Conservation (phyloP, 2,329 filamentous ascomycete species). For the Fusarium torreyae region DNA sequence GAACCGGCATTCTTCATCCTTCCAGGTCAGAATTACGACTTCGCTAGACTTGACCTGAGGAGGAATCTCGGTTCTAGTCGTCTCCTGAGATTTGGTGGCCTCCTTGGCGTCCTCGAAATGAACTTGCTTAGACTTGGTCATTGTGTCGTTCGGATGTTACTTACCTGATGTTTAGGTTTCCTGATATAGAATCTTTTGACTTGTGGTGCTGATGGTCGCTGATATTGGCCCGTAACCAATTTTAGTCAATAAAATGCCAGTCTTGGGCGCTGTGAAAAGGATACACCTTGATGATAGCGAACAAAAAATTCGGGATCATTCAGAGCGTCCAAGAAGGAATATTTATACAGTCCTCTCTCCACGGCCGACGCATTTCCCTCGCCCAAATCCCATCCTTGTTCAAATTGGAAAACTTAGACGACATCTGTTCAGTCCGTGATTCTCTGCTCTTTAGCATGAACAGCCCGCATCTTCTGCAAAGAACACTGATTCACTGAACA, state of each 20-base stretch:
- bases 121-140: background rate
- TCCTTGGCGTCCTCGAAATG: background rate
- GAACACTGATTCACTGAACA: background rate
- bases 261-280: background rate
- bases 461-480: background rate
- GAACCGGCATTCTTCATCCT: slow-evolving; percentile 1
- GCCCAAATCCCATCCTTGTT: background rate
- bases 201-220: background rate
- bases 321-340: background rate
- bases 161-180: too few species aligned
- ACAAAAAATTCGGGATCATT: background rate
- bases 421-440: background rate
- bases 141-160: background rate
- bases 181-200: background rate
- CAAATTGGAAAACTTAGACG: background rate
- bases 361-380: background rate
- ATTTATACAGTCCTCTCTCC: background rate
- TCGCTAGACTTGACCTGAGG: background rate
- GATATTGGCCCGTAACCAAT: background rate
- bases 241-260: background rate
- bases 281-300: background rate
- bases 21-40: background rate
- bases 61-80: background rate
- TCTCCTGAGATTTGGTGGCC: background rate
- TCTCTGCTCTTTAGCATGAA: background rate